These are phyloP conservation scores for Penicillium malachiteum DNA, from an alignment of 495 filamentous ascomycete species.

Conservation along the genomic window DNA sequence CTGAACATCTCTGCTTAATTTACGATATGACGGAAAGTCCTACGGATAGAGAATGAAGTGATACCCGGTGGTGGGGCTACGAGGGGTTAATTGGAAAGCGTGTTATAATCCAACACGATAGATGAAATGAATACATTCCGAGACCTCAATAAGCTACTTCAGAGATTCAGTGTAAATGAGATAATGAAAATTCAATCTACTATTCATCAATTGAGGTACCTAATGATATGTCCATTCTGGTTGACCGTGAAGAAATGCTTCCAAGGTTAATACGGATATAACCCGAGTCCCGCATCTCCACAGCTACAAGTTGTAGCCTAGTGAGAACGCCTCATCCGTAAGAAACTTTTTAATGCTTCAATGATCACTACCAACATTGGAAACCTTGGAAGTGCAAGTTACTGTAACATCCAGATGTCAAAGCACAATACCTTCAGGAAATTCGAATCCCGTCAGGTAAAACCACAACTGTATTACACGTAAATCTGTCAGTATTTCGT, in stretches of 20 bases:
- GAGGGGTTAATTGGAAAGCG: constrained; percentile 11
- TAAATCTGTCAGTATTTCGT: neutral
- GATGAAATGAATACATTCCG: constrained; percentile 24
- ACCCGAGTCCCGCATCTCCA: neutral
- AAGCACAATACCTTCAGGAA: neutral
- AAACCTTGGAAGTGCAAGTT: no score
- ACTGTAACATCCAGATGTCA: no score
- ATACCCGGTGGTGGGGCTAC: constrained; percentile 10
- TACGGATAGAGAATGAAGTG: constrained; percentile 5
- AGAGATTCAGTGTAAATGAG: no score
- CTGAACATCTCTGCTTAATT: constrained; percentile 38
- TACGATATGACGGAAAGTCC: constrained; percentile 4
- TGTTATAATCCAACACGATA: constrained; percentile 22
- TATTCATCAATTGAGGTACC: neutral
- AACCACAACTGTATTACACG: neutral
- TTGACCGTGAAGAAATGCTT: neutral
- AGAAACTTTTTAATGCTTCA: no score
- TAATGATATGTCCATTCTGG: neutral
- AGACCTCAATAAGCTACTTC: neutral
- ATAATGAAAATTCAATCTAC: neutral
- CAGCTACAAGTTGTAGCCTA: no score
- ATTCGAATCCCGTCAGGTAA: no score
- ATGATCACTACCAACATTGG: no score
- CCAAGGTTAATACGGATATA: neutral
- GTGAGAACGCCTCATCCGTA: no score